These are phyloP conservation scores for Thamnidium elegans DNA, from an alignment of 192 early-diverging fungal species.

Conservation along the genomic window DNA sequence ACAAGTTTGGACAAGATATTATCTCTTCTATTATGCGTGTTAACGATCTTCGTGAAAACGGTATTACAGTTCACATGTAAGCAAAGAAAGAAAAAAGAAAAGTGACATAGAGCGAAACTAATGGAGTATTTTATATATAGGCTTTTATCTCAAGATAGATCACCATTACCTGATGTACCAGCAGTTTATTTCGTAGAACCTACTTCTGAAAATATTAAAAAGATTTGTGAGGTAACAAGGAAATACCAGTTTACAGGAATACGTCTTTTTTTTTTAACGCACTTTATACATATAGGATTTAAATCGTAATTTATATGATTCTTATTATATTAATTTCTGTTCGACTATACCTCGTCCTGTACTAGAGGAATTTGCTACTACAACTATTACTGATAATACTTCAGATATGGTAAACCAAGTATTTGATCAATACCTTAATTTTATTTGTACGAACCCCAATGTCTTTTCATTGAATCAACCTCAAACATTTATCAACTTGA, in stretches of 20 bases:
- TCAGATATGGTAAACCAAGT: conserved; percentile 83
- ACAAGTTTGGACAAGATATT: conserved; percentile 87
- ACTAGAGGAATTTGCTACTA: conserved; percentile 91
- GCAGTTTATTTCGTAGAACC: conserved; percentile 96
- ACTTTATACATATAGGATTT: conserved; percentile 64
- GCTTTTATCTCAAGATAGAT: conserved; percentile 78
- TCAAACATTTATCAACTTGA: conserved; percentile 75
- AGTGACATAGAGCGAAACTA: neutral
- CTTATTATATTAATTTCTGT: conserved; percentile 95
- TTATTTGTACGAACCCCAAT: conserved; percentile 84
- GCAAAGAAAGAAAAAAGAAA: neutral
- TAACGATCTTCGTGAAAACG: conserved; percentile 92
- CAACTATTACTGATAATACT: conserved; percentile 71
- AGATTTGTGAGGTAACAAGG: conserved; percentile 70
- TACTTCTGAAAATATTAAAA: conserved; percentile 78
- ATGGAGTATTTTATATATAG: conserved; percentile 36
- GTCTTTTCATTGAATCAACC: conserved; percentile 90
- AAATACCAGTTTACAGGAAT: neutral
- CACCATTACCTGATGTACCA: conserved; percentile 92
- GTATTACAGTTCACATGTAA: conserved; percentile 97
- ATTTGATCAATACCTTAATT: conserved; percentile 98
- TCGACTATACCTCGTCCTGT: conserved; percentile 81
- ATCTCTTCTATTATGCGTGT: conserved; percentile 97
- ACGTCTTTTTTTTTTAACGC: neutral
- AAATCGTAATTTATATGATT: conserved; percentile 85